Evolutionary conservation across 768 basidiomycete species (phyloP).

Genomic region (Psilocybe azurescens): DNA sequence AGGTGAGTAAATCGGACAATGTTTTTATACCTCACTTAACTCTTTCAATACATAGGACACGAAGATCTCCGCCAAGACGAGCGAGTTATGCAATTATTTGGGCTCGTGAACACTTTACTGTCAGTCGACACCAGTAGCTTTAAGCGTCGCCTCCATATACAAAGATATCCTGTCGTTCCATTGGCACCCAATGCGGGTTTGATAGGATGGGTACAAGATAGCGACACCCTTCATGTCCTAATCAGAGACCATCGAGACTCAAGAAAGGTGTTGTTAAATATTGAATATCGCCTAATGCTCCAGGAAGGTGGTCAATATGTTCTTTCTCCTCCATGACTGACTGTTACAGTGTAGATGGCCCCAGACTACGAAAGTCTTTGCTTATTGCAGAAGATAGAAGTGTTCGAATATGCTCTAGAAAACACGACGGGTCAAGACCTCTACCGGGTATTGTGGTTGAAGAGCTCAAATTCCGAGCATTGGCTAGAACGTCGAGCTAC

Average conservation of each 20-base stretch:
- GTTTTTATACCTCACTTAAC: neutral
- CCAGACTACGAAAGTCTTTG: slow-evolving; percentile 97
- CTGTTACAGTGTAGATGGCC: slow-evolving; percentile 76
- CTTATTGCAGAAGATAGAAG: slow-evolving; percentile 96
- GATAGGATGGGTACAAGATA: slow-evolving; percentile 94
- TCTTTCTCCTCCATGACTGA: neutral
- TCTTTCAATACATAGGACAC: slow-evolving; percentile 67
- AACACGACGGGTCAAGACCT: slow-evolving; percentile 99
- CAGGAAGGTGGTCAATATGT: slow-evolving; percentile 60
- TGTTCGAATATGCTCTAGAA: slow-evolving; percentile 98
- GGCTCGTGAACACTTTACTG: slow-evolving; percentile 93
- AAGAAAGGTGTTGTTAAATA: slow-evolving; percentile 94
- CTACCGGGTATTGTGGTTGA: slow-evolving; percentile 96
- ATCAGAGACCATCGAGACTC: slow-evolving; percentile 97
- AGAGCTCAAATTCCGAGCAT: slow-evolving; percentile 93
- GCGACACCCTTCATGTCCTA: slow-evolving; percentile 94
- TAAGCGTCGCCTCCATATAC: slow-evolving; percentile 95
- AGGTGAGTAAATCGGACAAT: slow-evolving; percentile 49
- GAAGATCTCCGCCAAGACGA: slow-evolving; percentile 99
- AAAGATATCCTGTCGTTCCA: slow-evolving; percentile 91
- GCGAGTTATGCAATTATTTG: slow-evolving; percentile 98
- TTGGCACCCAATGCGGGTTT: slow-evolving; percentile 95
- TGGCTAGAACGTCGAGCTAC: slow-evolving; percentile 97
- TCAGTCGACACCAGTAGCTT: slow-evolving; percentile 94
- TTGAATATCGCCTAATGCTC: slow-evolving; percentile 98